Evolutionary conservation across 2,329 filamentous ascomycete species (phyloP), one percentile per base, ranked within the genome.

Genomic region (Zymoseptoria brevis): DNA sequence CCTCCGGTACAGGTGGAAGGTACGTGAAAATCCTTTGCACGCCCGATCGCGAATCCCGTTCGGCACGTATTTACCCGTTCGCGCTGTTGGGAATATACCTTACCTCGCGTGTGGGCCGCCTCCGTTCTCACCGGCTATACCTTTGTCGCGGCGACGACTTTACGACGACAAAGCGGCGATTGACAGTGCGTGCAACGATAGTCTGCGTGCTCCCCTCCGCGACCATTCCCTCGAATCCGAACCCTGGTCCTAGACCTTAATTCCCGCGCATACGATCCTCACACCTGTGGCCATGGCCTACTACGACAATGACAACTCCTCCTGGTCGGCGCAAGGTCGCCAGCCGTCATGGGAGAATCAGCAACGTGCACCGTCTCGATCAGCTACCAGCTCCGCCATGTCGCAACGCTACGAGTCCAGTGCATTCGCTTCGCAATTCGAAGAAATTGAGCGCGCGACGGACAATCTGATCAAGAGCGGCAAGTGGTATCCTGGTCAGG

Each of bases 381-480:
- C 87, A 73, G 86, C 88, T 76, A 84, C 88, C 63, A 90, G 83
- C 75, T 91, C 88, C 59, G 86, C 87, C 30, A 74, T 79, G 66
- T 80, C 80, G 65, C 72, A 75, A 55, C 89, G 93, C 66, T 54
- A 62, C 53, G 90, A 95, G 62, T 81, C 83, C 60, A 79, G 81
- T 71, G 90, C 91, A 60, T 96, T 96, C 74, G 85, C 85, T 67
- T 87, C 88, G 73, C 91, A 96, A 77, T 87, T 96, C 75, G 91
- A 96, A 79, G 94, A 99, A 84, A 91, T 99, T 69, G 94, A 97
- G 67, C 88, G 93, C 73, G 93, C 93, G 67, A 86, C 93, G 71
- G 94, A 97, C 72, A 97, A 97, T 75, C 83, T 99, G 62, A 83
- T 93, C 71, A 97, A 97, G 83, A 96, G 92, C 75, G 92, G 92